These are phyloP conservation scores for Citropsis articulata DNA, from an alignment of 345 rosid species.

Conservation along the genomic window DNA sequence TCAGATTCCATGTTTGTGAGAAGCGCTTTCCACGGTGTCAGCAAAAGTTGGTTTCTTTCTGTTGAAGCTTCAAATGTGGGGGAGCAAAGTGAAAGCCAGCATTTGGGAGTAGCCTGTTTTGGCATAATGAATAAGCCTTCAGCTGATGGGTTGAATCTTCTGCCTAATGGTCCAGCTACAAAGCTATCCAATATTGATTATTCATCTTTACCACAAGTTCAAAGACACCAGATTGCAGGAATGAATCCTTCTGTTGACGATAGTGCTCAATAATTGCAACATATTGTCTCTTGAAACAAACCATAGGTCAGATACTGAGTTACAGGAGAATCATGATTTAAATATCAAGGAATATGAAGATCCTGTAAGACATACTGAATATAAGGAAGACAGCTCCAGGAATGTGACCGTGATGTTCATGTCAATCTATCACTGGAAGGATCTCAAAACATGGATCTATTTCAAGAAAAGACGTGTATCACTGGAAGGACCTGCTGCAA, in stretches of 20 bases:
- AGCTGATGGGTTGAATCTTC: conserved; percentile 20
- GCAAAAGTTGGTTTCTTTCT: conserved; percentile 44
- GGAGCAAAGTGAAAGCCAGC: conserved; percentile 10
- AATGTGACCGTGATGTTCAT: conserved; percentile 7
- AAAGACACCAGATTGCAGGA: conserved; percentile 3
- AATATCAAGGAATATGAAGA: conserved; percentile 6
- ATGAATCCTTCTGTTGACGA: conserved; percentile 10
- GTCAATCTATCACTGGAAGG: conserved; percentile 14
- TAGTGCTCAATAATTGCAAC: neutral
- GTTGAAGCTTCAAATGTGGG: conserved; percentile 43
- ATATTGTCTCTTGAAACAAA: conserved; percentile 5
- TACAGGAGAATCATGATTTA: conserved; percentile 7
- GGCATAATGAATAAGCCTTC: conserved; percentile 4
- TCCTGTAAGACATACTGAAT: conserved; percentile 2
- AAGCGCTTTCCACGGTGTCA: conserved; percentile 44
- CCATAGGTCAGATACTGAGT: conserved; percentile 9
- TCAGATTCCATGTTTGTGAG: conserved; percentile 46
- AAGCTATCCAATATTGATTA: conserved; percentile 8
- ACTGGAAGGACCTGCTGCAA: too few relatives aligned
- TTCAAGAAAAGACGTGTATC: conserved; percentile 14
- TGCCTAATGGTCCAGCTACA: conserved; percentile 10
- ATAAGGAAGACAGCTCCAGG: conserved; percentile 10
- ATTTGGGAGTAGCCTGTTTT: conserved; percentile 2
- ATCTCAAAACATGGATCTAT: conserved; percentile 3
- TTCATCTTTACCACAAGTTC: conserved; percentile 15